phyloP scores from a whole-genome alignment of 768 basidiomycete species.

The Mycena capillaripes region DNA sequence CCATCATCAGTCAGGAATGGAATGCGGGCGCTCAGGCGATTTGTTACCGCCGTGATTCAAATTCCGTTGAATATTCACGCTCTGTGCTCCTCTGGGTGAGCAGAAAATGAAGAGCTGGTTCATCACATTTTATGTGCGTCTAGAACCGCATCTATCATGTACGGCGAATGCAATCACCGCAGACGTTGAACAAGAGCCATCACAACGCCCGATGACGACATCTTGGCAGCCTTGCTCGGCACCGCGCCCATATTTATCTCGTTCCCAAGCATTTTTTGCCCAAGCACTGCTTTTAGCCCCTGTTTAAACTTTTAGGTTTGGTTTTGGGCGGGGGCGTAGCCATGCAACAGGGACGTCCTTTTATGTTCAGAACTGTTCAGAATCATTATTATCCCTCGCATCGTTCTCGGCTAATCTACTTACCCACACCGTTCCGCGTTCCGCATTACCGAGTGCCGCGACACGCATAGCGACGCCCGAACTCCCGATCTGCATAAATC shows the following conservation, averaged over 20 bases:
- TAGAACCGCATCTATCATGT: not conserved
- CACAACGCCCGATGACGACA: not conserved
- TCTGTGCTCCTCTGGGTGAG: not conserved
- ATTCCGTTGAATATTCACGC: not conserved
- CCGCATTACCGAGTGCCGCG: not conserved
- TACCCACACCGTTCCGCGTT: not conserved
- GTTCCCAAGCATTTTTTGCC: not conserved
- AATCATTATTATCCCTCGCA: not conserved
- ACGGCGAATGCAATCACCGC: slow-evolving; percentile 14
- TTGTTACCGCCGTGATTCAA: not conserved
- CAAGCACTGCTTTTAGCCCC: not conserved
- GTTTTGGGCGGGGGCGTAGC: not conserved
- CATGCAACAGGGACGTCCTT: not conserved
- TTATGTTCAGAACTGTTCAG: not conserved
- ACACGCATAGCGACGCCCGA: slow-evolving; percentile 13
- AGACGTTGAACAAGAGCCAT: not conserved
- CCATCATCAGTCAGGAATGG: slow-evolving; percentile 1
- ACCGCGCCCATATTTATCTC: not conserved
- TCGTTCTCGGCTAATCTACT: not conserved
- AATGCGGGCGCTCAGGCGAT: not conserved
- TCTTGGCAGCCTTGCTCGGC: not conserved
- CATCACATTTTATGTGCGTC: not conserved
- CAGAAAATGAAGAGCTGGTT: not conserved
- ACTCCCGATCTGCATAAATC: not conserved
- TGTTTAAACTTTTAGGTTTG: not conserved